Base-by-base conservation (phyloP, 164 flowering plant species). In the Malania oleifera region DNA sequence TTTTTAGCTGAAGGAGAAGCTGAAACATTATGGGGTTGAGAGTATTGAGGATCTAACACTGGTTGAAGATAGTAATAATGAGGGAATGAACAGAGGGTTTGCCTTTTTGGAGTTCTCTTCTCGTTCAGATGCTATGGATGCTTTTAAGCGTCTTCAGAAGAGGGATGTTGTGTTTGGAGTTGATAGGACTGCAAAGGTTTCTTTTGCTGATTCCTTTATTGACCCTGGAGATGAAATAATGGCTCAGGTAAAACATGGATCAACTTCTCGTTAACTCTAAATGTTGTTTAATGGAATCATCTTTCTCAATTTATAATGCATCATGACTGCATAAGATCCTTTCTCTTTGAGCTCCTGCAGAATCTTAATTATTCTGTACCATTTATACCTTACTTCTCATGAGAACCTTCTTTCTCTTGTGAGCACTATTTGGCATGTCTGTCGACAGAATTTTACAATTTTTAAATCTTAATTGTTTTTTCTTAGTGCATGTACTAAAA, bases 211-310 rank as follows among this genome's bases (percentile, higher is more conserved):
- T 74, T 89, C 98, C 27, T 87, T 89, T 59, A 82, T 82, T 69
- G 93, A 92, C 69, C 96, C 96, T 15, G 96, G 92, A 60, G 96
- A 92, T 73, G 96, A 84, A 63, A 76, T 92, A 50, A 89, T 92
- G 98, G 82, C 96, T 43, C 91, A 92, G 95, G 98, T 92, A 81
- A 63, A 11, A n/a, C n/a, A n/a, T n/a, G n/a, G n/a, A n/a, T n/a
- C n/a, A n/a, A n/a, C n/a, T n/a, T n/a, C n/a, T n/a, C n/a, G n/a
- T n/a, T n/a, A n/a, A n/a, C n/a, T n/a, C n/a, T n/a, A n/a, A n/a
- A n/a, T n/a, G n/a, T n/a, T n/a, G n/a, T n/a, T n/a, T n/a, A n/a
- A n/a, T n/a, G n/a, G n/a, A n/a, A n/a, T n/a, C n/a, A n/a, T n/a
- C n/a, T n/a, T n/a, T n/a, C n/a, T n/a, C n/a, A n/a, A n/a, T n/a